Evolutionary conservation across 208 protist genomes (phyloP).

Genomic region (Vickermania ingenoplastis): DNA sequence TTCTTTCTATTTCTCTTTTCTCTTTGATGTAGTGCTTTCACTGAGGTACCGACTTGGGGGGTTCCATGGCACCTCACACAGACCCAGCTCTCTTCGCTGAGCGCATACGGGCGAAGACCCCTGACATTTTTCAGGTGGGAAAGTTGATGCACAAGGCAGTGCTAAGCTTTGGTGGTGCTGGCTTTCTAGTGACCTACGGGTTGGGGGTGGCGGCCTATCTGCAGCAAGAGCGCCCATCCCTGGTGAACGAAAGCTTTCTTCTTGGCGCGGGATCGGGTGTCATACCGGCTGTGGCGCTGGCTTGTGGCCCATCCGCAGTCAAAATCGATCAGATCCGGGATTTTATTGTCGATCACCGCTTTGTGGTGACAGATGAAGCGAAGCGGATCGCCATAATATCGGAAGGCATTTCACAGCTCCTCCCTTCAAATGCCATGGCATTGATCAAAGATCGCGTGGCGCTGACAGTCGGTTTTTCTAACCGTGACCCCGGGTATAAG

Average conservation of each 20-base stretch:
- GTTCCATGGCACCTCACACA: slow-evolving; percentile 23
- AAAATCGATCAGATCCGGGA: slow-evolving; percentile 74
- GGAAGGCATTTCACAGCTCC: slow-evolving; percentile 60
- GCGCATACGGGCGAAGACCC: slow-evolving; percentile 76
- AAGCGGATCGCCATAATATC: slow-evolving; percentile 56
- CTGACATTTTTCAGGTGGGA: slow-evolving; percentile 73
- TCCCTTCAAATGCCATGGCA: slow-evolving; percentile 61
- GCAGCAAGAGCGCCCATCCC: slow-evolving; percentile 74
- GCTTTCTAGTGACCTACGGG: slow-evolving; percentile 79
- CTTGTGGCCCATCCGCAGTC: slow-evolving; percentile 52
- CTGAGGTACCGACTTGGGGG: background rate
- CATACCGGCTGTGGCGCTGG: slow-evolving; percentile 71
- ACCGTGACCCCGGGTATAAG: slow-evolving; percentile 79
- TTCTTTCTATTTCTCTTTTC: too few species aligned
- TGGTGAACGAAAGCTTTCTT: slow-evolving; percentile 64
- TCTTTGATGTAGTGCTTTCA: too few species aligned
- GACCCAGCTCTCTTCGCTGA: slow-evolving; percentile 54
- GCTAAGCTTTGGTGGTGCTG: slow-evolving; percentile 78
- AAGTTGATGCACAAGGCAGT: slow-evolving; percentile 72
- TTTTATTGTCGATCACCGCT: slow-evolving; percentile 71
- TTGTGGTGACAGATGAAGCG: slow-evolving; percentile 68
- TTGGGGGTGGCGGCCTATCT: slow-evolving; percentile 85
- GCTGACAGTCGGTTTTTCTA: slow-evolving; percentile 83
- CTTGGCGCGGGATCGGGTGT: slow-evolving; percentile 75
- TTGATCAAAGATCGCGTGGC: slow-evolving; percentile 67